Evolutionary conservation across 768 basidiomycete genomes (phyloP), one percentile per base, ranked within the genome.

Genomic region (Russula virescens): DNA sequence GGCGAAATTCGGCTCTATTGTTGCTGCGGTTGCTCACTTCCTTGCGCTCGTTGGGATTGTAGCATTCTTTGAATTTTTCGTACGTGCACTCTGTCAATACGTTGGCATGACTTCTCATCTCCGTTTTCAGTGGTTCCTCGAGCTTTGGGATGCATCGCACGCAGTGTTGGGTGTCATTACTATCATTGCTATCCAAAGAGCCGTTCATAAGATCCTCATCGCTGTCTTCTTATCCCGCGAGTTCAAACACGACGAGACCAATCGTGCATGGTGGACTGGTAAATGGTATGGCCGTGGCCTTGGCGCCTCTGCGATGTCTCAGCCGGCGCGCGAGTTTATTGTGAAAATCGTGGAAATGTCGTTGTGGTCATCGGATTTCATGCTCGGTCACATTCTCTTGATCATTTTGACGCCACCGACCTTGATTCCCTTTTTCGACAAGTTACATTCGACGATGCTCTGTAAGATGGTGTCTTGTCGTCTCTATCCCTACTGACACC

Each of bases 191-290:
- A 91, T 98, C 60, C 94, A 98, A 72, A 86, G 97, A 55, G 90
- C 90, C 19, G 76, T 98, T 63, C 88, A 95, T 83, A 98, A 98
- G 80, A 80, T 94, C 62, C 78, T 97, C 60, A 98, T 99, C 70
- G 80, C 95, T 0, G 88, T 96, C 64, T 94, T 95, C 83, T 78
- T 98, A 42, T 89, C 94, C 45, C 89, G 97, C 66, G 97, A 99
- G 75, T 97, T 97, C 83, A 99, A 99, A 78, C 94, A 98, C 73
- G 97, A 99, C 73, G 95, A 98, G 76, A 95, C 93, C 40, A 98
- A 98, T 77, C 82, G 93, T 28, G 95, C 95, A 8, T 99, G 96
- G 96, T 99, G 97, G 97, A 96, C 95, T 35, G 95, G 94, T 51
- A 81, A 87, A 71, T 98, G 97, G 97, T 96, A 94, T 73, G 95